phyloP scores from a whole-genome alignment of 225 moss, liverwort and hornwort genomes.

The Thuidium tamariscinum region DNA sequence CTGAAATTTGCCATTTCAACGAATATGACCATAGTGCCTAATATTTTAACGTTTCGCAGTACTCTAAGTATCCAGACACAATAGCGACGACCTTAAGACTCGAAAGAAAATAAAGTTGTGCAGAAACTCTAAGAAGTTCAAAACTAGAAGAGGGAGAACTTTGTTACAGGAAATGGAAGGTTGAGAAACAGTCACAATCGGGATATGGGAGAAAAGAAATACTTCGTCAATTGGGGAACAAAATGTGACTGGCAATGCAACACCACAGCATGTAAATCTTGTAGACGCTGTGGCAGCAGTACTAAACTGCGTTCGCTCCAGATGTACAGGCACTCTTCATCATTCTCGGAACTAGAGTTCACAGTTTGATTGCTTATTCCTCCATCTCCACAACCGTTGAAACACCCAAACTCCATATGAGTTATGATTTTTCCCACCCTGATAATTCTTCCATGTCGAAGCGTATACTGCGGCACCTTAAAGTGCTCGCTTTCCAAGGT shows the following conservation, averaged over 20 bases:
- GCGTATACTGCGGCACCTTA: conserved; percentile 1
- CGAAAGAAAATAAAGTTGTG: not conserved
- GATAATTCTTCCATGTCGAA: conserved; percentile 22
- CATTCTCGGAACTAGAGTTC: not conserved
- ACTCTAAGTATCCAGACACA: not conserved
- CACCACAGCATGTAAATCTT: conserved; percentile 19
- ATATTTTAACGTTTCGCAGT: not conserved
- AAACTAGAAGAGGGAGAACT: not conserved
- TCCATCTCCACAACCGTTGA: conserved; percentile 19
- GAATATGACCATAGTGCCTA: not conserved
- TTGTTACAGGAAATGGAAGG: not conserved
- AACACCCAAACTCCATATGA: conserved; percentile 35
- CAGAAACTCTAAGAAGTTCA: not conserved
- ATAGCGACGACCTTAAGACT: not conserved
- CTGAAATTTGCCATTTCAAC: not conserved
- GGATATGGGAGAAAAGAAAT: not conserved
- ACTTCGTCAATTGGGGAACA: conserved; percentile 29
- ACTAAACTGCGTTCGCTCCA: conserved; percentile 55
- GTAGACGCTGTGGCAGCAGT: conserved; percentile 3
- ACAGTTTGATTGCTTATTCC: not conserved
- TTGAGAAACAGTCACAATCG: not conserved
- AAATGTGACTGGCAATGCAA: conserved; percentile 14
- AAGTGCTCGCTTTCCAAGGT: not conserved
- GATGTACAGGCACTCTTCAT: conserved; percentile 34
- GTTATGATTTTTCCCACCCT: conserved; percentile 30